phyloP scores from a whole-genome alignment of 257 asterid genomes.

The Salvia hispanica region DNA sequence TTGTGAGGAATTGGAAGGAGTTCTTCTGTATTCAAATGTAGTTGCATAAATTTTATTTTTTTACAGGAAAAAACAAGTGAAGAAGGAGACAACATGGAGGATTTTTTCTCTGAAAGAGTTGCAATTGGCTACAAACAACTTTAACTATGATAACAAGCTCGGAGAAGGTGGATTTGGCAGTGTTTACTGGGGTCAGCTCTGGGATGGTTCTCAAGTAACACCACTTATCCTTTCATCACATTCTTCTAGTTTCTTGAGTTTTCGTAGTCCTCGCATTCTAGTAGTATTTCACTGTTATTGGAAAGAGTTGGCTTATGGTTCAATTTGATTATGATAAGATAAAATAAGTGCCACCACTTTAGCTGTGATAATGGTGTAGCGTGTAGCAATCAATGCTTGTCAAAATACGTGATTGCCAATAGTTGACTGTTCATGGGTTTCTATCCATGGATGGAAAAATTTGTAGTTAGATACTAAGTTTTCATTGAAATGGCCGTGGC shows the following conservation, averaged over 20 bases:
- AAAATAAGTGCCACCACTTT: neutral
- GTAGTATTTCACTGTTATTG: neutral
- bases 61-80: constrained; percentile 56
- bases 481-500: constrained; percentile 6
- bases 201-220: constrained; percentile 98
- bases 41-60: neutral
- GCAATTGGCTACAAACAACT: constrained; percentile 91
- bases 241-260: constrained; percentile 10
- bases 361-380: too few species aligned
- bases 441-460: neutral
- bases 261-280: neutral
- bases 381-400: neutral
- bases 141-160: constrained; percentile 96
- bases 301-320: neutral
- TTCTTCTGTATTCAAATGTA: too few species aligned
- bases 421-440: constrained; percentile 6
- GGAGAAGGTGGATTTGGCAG: constrained; percentile 99
- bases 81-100: constrained; percentile 78
- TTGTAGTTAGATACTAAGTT: neutral
- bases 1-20: too few species aligned
- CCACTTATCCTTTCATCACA: constrained; percentile 8
- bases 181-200: constrained; percentile 98
- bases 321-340: neutral
- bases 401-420: neutral
- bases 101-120: constrained; percentile 87